Conservation (phyloP, 2,329 filamentous ascomycete genomes). For the Arachnomyces sp. region DNA sequence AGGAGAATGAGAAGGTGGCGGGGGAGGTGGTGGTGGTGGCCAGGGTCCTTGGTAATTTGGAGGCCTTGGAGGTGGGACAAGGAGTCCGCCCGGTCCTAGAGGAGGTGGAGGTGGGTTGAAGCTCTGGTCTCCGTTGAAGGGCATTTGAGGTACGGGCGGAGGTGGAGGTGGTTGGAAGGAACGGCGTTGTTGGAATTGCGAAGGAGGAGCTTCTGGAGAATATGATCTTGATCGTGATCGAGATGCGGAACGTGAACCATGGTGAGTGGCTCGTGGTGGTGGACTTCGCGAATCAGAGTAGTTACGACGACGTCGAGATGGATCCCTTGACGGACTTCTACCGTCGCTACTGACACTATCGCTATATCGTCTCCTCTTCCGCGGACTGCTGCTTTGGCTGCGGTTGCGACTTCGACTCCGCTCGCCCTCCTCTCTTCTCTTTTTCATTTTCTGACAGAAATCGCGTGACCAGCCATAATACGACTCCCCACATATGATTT, state of each 20-base stretch:
- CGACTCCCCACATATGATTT: slow-evolving; percentile 59
- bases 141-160: slow-evolving; percentile 15
- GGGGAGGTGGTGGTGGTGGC: slow-evolving; percentile 28
- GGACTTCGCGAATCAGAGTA: slow-evolving; percentile 21
- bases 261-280: slow-evolving; percentile 16
- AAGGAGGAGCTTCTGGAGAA: slow-evolving; percentile 22
- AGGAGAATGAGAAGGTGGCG: slow-evolving; percentile 16
- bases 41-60: slow-evolving; percentile 29
- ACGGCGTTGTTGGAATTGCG: slow-evolving; percentile 12
- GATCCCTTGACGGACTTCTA: slow-evolving; percentile 19
- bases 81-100: slow-evolving; percentile 7
- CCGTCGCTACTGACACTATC: slow-evolving; percentile 26
- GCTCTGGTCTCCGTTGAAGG: slow-evolving; percentile 2
- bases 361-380: slow-evolving; percentile 35
- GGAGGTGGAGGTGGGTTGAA: slow-evolving; percentile 2
- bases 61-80: slow-evolving; percentile 23
- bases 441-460: slow-evolving; percentile 77
- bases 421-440: slow-evolving; percentile 21
- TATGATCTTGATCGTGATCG: slow-evolving; percentile 26
- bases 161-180: slow-evolving; percentile 19
- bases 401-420: slow-evolving; percentile 34
- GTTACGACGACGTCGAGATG: slow-evolving; percentile 19
- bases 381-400: slow-evolving; percentile 38
- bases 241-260: slow-evolving; percentile 23
- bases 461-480: slow-evolving; percentile 82